Evolutionary conservation across 129 eudicot species (phyloP).

Genomic region (Flaveria linearis): DNA sequence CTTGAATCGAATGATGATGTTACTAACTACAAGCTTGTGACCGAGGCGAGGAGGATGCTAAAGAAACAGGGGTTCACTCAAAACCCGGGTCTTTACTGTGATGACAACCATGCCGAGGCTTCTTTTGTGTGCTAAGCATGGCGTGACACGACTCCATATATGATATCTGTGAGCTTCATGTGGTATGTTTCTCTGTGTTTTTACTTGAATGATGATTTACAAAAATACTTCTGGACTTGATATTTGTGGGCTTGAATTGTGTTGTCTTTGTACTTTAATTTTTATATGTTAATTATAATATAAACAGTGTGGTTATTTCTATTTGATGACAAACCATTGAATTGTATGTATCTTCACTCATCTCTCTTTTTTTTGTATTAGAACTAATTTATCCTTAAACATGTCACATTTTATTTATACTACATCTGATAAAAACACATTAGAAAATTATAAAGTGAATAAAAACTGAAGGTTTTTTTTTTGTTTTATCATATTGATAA

Average conservation of each 20-base stretch:
- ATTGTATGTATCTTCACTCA: background rate
- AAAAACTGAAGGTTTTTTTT: background rate
- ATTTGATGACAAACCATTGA: conserved; percentile 10
- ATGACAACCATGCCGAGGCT: conserved; percentile 54
- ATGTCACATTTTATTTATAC: background rate
- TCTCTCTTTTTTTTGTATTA: too few relatives aligned
- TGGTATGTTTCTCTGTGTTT: conserved; percentile 3
- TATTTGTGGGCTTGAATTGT: conserved; percentile 29
- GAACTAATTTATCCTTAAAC: background rate
- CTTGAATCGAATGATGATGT: conserved; percentile 49
- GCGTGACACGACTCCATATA: background rate
- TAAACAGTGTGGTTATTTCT: conserved; percentile 15
- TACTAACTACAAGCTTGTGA: conserved; percentile 60
- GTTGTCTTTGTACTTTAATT: conserved; percentile 7
- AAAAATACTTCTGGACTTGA: conserved; percentile 9
- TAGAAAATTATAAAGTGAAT: too few relatives aligned
- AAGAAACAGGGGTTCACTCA: conserved; percentile 87
- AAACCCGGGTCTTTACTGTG: conserved; percentile 88
- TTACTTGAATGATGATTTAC: conserved; percentile 24
- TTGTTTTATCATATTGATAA: background rate
- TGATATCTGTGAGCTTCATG: conserved; percentile 12
- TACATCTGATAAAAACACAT: too few relatives aligned
- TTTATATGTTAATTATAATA: background rate
- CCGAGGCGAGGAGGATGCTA: conserved; percentile 66
- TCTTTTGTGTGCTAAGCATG: conserved; percentile 54